Base-by-base conservation (phyloP, 495 filamentous ascomycete species). In the Astrocystis sublimbata region DNA sequence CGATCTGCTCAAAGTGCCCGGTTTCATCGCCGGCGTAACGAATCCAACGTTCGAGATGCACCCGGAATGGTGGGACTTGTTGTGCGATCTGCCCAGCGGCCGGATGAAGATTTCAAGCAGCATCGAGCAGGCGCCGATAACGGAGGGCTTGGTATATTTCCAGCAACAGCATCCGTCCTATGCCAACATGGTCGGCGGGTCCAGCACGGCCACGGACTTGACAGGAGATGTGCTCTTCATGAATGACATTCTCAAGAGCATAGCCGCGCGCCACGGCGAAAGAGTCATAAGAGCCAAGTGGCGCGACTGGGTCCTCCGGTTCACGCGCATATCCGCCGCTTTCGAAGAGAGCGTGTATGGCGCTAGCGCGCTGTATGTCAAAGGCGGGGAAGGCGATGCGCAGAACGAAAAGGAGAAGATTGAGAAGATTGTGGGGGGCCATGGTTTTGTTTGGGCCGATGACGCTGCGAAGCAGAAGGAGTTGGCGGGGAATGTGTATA, bases 281-380 rank as follows among this genome's bases (percentile, higher is more conserved):
- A 88, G 89, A 53, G 92, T 91, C 2, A 89, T 99, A 58, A 84
- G 94, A 19, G 85, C 89, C 23, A 96, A 92, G 78, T 97, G 91
- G 89, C 83, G 92, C 12, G 88, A 89, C 50, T 98, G 93, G 85
- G 87, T 97, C 13, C 79, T 87, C 53, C 92, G 92, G 69, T 98
- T 99, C 76, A 92, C 91, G 6, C 86, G 93, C 15, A 87, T 98
- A 36, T 88, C 94, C 6, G 92, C 94, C 1, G 92, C 92, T 12
- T 98, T 98, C 66, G 94, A 99, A 72, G 94, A 98, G 74, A 85
- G 85, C 26, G 94, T 99, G 6, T 97, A 93, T 65, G 96, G 94
- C 17, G 89, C 89, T 17, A 92, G 88, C 51, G 90, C 93, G 26
- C 81, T 98, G n/a, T 92, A 93, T 70, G 90, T 96, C 47, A 92